Percentiles rank a stretch among this genome's conserved stretches.
Evolutionary conservation across 805 yeast genomes (phyloP).

Genomic region (Lachancea nothofagi): DNA sequence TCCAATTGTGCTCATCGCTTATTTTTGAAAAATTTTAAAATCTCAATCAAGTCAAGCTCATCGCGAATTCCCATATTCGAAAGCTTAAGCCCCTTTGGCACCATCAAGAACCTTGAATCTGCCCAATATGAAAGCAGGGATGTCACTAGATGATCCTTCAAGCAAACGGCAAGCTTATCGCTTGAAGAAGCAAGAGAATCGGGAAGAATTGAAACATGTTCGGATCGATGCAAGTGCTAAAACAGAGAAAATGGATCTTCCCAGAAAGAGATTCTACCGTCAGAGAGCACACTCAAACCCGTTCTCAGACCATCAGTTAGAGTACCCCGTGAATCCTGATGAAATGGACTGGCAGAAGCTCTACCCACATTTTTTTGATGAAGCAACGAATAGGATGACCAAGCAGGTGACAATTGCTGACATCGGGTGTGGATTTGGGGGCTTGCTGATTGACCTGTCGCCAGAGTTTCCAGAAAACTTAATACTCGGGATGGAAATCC

Average conservation of each 20-base stretch:
- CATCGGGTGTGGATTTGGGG: constrained; percentile 97
- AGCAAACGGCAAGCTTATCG: constrained; percentile 38
- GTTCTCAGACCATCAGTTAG: constrained; percentile 88
- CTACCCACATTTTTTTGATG: constrained; percentile 57
- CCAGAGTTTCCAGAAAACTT: constrained; percentile 67
- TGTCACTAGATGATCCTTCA: constrained; percentile 10
- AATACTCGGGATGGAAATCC: constrained; percentile 92
- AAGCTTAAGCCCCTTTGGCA: too few species aligned
- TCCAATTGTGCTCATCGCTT: too few species aligned
- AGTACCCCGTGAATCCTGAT: constrained; percentile 76
- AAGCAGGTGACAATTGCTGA: constrained; percentile 82
- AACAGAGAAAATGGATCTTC: constrained; percentile 44
- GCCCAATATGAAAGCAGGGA: constrained; percentile 7
- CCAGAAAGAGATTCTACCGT: constrained; percentile 82
- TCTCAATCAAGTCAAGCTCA: not conserved
- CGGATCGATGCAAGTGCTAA: constrained; percentile 36
- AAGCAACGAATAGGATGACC: constrained; percentile 37
- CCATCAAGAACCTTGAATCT: not conserved
- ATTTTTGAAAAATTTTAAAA: too few species aligned
- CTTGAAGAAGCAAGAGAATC: constrained; percentile 43
- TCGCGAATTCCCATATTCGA: not conserved
- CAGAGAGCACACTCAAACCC: constrained; percentile 98
- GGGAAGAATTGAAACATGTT: constrained; percentile 44
- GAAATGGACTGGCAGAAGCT: constrained; percentile 82
- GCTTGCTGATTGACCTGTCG: constrained; percentile 73